These are phyloP conservation scores for Saccharomyces eubayanus DNA, from an alignment of 805 yeast species.

Conservation along the genomic window DNA sequence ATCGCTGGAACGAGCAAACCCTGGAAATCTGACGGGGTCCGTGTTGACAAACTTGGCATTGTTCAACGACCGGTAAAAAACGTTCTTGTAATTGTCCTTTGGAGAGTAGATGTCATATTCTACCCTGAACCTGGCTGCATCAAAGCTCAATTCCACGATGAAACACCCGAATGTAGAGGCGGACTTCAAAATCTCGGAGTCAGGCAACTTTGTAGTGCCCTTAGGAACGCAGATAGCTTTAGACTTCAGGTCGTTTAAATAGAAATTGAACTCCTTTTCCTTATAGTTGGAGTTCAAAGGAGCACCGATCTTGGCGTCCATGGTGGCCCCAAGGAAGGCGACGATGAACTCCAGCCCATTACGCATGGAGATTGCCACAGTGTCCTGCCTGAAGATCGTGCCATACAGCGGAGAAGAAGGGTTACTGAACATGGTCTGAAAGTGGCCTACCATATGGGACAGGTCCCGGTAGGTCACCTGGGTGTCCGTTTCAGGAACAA, in stretches of 20 bases:
- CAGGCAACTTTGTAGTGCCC: constrained; percentile 29
- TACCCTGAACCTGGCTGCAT: constrained; percentile 33
- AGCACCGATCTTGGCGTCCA: constrained; percentile 52
- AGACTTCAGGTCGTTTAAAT: constrained; percentile 52
- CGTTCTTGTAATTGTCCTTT: constrained; percentile 19
- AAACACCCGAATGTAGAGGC: constrained; percentile 41
- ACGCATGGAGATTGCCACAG: constrained; percentile 53
- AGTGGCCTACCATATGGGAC: constrained; percentile 37
- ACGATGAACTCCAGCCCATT: constrained; percentile 53
- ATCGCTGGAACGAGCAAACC: constrained; percentile 40
- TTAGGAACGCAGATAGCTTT: constrained; percentile 49
- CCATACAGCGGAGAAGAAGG: constrained; percentile 36
- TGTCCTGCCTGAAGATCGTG: constrained; percentile 32
- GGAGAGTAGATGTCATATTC: constrained; percentile 34
- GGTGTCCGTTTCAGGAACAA: constrained; percentile 40
- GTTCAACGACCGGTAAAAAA: constrained; percentile 20
- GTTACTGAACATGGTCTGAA: constrained; percentile 41
- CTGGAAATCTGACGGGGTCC: constrained; percentile 30
- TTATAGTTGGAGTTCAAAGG: constrained; percentile 61
- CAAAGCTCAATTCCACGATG: constrained; percentile 47
- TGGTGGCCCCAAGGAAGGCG: constrained; percentile 49
- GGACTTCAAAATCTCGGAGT: constrained; percentile 41
- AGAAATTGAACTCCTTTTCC: constrained; percentile 54
- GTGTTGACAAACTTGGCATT: constrained; percentile 29
- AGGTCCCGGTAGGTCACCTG: constrained; percentile 39